Evolutionary conservation across 2,329 filamentous ascomycete species (phyloP).

Genomic region (Aspergillus sp.): DNA sequence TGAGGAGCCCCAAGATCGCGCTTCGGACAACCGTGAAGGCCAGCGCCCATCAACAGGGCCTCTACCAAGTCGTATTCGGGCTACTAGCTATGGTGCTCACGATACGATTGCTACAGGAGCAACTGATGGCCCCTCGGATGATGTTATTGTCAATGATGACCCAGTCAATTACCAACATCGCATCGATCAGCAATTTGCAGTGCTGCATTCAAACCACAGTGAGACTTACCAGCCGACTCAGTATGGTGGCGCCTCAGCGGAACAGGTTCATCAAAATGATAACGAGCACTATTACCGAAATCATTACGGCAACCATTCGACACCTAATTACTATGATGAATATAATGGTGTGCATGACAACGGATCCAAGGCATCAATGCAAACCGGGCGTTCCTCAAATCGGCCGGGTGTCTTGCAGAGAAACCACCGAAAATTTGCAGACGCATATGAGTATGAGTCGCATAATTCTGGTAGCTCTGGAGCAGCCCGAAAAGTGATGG

Average conservation of each 20-base stretch:
- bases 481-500: conserved; percentile 91
- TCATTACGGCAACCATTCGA: conserved; percentile 34
- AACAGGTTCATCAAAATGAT: conserved; percentile 32
- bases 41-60: conserved; percentile 40
- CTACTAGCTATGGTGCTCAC: conserved; percentile 34
- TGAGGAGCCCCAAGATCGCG: conserved; percentile 43
- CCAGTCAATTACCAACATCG: conserved; percentile 41
- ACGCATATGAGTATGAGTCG: conserved; percentile 79
- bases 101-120: conserved; percentile 29
- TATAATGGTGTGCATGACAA: conserved; percentile 44
- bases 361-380: conserved; percentile 43
- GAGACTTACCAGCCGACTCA: conserved; percentile 27
- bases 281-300: conserved; percentile 32
- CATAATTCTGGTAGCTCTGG: conserved; percentile 80
- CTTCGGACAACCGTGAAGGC: conserved; percentile 24
- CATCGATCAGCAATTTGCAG: conserved; percentile 45
- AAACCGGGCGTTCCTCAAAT: conserved; percentile 39
- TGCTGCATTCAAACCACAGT: conserved; percentile 36
- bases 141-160: conserved; percentile 24
- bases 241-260: conserved; percentile 29
- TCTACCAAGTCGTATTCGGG: conserved; percentile 26
- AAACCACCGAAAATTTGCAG: conserved; percentile 79
- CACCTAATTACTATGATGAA: conserved; percentile 50
- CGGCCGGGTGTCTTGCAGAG: conserved; percentile 70
- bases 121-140: conserved; percentile 30